A percentile compares a stretch with the other conserved stretches of the same genome.
Evolutionary conservation across 768 basidiomycete species (phyloP).

Genomic region (Podaxis rugospora): DNA sequence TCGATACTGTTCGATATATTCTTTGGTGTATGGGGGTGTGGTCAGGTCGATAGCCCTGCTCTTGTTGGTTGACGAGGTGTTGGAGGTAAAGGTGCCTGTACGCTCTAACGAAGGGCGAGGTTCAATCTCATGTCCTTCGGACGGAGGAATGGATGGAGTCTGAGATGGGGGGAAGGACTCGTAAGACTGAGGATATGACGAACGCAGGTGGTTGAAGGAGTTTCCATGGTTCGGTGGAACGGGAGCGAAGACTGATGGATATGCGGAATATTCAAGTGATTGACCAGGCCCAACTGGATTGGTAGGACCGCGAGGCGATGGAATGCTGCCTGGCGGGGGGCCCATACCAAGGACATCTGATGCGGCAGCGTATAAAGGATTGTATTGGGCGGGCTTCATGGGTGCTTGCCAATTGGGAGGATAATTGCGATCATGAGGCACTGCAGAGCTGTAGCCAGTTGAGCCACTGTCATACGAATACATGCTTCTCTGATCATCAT

Average conservation of each 20-base stretch:
- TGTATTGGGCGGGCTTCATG: conserved; percentile 37
- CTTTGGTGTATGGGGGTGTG: conserved; percentile 87
- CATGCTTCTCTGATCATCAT: conserved; percentile 21
- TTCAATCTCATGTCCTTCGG: conserved; percentile 49
- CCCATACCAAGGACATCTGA: conserved; percentile 79
- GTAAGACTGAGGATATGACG: conserved; percentile 17
- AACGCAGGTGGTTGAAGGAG: conserved; percentile 9
- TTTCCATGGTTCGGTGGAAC: conserved; percentile 12
- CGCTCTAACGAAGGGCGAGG: conserved; percentile 53
- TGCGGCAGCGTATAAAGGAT: conserved; percentile 67
- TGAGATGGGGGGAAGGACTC: conserved; percentile 22
- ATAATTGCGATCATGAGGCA: conserved; percentile 32
- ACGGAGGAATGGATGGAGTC: conserved; percentile 6
- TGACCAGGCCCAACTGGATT: conserved; percentile 5
- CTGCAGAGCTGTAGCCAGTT: not conserved
- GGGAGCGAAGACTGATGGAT: conserved; percentile 12
- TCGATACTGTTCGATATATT: conserved; percentile 97
- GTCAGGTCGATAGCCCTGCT: conserved; percentile 80
- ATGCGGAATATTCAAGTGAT: conserved; percentile 15
- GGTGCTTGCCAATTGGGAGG: conserved; percentile 24
- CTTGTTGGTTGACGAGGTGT: conserved; percentile 55
- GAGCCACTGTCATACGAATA: conserved; percentile 30
- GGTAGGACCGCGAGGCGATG: conserved; percentile 15
- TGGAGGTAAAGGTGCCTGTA: conserved; percentile 52
- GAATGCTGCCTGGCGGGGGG: conserved; percentile 43